These are phyloP conservation scores for Pyronema domesticum DNA, from an alignment of 495 filamentous ascomycete genomes.

Conservation along the genomic window DNA sequence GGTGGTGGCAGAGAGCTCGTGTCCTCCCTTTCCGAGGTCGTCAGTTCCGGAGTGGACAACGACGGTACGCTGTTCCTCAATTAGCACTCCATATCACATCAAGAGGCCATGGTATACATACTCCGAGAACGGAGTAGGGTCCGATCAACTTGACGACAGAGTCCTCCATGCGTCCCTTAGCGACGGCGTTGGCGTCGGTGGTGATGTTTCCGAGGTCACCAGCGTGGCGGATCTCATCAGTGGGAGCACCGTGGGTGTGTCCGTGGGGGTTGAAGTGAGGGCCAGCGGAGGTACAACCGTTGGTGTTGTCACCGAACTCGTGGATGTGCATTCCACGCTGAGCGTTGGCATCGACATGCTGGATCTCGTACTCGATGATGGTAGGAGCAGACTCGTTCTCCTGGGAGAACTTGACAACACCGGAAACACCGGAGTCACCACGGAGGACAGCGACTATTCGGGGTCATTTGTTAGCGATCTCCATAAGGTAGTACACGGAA, in stretches of 20 bases:
- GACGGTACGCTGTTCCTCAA: conserved; percentile 54
- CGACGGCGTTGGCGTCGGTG: conserved; percentile 79
- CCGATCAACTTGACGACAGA: conserved; percentile 83
- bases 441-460: conserved; percentile 80
- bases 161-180: conserved; percentile 58
- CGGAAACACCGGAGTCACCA: conserved; percentile 83
- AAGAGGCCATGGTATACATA: conserved; percentile 32
- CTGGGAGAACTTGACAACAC: conserved; percentile 92
- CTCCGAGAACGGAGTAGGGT: conserved; percentile 83
- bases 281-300: conserved; percentile 93
- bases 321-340: conserved; percentile 96
- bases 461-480: background rate
- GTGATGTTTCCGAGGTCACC: conserved; percentile 94
- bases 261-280: conserved; percentile 94
- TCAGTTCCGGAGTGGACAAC: conserved; percentile 90
- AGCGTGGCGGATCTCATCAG: conserved; percentile 71
- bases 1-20: conserved; percentile 91
- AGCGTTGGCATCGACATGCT: conserved; percentile 81
- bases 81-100: background rate
- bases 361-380: conserved; percentile 80
- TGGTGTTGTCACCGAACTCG: conserved; percentile 99
- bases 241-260: conserved; percentile 80
- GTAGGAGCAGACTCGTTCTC: conserved; percentile 58
- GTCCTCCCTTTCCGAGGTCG: conserved; percentile 76
- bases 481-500: background rate